Percentiles rank a stretch among this genome's conserved stretches.
Conservation (phyloP, 208 protist species). For the Leishmania gerbilli region DNA sequence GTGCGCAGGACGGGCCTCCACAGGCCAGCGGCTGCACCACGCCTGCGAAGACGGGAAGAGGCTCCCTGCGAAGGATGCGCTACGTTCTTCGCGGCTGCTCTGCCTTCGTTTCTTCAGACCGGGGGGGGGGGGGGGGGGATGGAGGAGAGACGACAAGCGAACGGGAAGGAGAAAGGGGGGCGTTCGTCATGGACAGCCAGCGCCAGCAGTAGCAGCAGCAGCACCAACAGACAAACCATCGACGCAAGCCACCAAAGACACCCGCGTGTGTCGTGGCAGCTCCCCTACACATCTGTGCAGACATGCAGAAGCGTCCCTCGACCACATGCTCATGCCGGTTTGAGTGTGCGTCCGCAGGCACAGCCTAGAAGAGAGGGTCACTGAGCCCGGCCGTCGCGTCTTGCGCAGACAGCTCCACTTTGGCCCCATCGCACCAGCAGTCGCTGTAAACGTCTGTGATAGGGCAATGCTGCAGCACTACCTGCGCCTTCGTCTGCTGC, state of each 20-base stretch:
- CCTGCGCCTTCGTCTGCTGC: conserved; percentile 39
- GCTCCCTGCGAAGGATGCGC: not conserved
- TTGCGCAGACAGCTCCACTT: conserved; percentile 30
- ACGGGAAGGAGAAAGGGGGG: too few species aligned
- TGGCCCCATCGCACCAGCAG: conserved; percentile 42
- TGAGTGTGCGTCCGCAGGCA: not conserved
- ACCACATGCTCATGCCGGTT: not conserved
- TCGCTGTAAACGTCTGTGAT: conserved; percentile 59
- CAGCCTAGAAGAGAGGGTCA: conserved; percentile 49
- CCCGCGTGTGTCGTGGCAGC: not conserved
- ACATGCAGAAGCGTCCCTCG: not conserved
- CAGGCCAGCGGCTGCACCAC: not conserved
- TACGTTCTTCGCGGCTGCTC: not conserved
- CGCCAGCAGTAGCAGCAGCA: not conserved
- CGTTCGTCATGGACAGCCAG: not conserved
- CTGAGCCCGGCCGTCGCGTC: conserved; percentile 53
- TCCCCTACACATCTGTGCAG: not conserved
- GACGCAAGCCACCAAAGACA: not conserved
- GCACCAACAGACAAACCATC: not conserved
- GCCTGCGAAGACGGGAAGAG: not conserved
- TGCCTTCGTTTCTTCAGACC: not conserved
- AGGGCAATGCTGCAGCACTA: conserved; percentile 62
- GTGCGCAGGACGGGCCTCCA: not conserved
- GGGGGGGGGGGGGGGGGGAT: too few species aligned
- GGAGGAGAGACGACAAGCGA: too few species aligned